phyloP scores from a whole-genome alignment of 2,329 filamentous ascomycete species.

The Microascus cirrosus region DNA sequence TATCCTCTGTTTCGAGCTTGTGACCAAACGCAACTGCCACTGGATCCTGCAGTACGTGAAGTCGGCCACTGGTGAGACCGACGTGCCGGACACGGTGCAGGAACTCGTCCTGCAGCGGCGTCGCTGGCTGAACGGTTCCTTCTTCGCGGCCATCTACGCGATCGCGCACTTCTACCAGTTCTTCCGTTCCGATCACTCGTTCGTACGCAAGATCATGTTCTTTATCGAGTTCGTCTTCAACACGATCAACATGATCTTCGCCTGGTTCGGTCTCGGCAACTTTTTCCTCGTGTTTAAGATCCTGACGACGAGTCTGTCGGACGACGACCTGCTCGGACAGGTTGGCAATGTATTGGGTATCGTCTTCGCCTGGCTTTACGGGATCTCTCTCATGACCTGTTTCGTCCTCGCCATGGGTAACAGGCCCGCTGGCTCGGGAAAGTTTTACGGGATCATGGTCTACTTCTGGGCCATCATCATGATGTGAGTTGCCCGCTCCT shows the following conservation, averaged over 20 bases:
- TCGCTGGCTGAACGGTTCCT: constrained; percentile 95
- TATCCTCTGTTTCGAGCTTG: constrained; percentile 96
- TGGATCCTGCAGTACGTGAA: constrained; percentile 99
- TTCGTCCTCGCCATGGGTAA: constrained; percentile 94
- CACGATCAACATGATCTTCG: constrained; percentile 93
- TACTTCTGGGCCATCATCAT: constrained; percentile 96
- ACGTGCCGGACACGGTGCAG: constrained; percentile 87
- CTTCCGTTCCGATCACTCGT: constrained; percentile 83
- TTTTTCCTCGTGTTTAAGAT: constrained; percentile 99
- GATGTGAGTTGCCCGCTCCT: constrained; percentile 47
- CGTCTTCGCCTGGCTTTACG: constrained; percentile 92
- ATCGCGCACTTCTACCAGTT: constrained; percentile 94
- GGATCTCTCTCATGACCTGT: constrained; percentile 82
- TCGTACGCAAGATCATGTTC: constrained; percentile 79
- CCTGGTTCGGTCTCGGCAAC: constrained; percentile 97
- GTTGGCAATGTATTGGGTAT: constrained; percentile 74
- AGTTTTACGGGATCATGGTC: constrained; percentile 94
- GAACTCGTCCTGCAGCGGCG: constrained; percentile 92
- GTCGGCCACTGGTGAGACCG: constrained; percentile 90
- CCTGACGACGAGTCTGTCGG: constrained; percentile 74
- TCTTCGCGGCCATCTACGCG: constrained; percentile 95
- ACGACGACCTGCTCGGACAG: constrained; percentile 56
- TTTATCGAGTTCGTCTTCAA: constrained; percentile 91
- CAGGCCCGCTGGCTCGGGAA: constrained; percentile 85
- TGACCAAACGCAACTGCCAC: constrained; percentile 92